Percentiles rank a stretch among this genome's conserved stretches.
phyloP scores from a whole-genome alignment of 1,139 yeast species.

The Saccharomyces hybrid region DNA sequence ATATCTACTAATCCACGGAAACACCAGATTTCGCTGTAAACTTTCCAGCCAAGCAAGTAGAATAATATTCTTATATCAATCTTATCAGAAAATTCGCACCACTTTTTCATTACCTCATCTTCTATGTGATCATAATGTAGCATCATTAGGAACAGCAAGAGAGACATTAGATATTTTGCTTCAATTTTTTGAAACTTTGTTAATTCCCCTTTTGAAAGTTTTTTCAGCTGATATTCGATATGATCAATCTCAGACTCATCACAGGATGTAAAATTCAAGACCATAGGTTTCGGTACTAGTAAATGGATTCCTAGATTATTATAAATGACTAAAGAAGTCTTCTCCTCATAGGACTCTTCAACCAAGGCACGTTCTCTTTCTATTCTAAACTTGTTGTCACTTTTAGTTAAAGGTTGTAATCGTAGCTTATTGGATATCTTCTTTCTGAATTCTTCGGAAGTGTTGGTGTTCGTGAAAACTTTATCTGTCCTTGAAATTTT shows the following conservation, averaged over 20 bases:
- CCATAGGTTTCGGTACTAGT: slow-evolving; percentile 14
- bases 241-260: slow-evolving; percentile 17
- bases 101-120: slow-evolving; percentile 11
- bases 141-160: slow-evolving; percentile 19
- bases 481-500: slow-evolving; percentile 11
- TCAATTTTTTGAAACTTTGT: slow-evolving; percentile 16
- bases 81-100: slow-evolving; percentile 16
- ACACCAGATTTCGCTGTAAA: slow-evolving; percentile 29
- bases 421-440: slow-evolving; percentile 21
- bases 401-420: slow-evolving; percentile 15
- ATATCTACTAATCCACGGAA: slow-evolving; percentile 23
- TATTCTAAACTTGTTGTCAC: slow-evolving; percentile 16
- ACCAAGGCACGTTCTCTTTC: slow-evolving; percentile 22
- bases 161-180: slow-evolving; percentile 15
- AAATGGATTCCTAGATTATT: slow-evolving; percentile 17
- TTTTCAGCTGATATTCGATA: slow-evolving; percentile 16
- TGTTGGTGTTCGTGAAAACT: slow-evolving; percentile 7
- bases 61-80: slow-evolving; percentile 26
- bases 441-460: slow-evolving; percentile 7
- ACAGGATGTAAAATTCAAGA: slow-evolving; percentile 18
- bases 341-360: slow-evolving; percentile 12
- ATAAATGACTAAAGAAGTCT: slow-evolving; percentile 16
- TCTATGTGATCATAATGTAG: slow-evolving; percentile 23
- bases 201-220: slow-evolving; percentile 1
- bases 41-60: slow-evolving; percentile 19